These are phyloP conservation scores for Parastagonospora avenae DNA, from an alignment of 2,329 filamentous ascomycete genomes.

Conservation along the genomic window DNA sequence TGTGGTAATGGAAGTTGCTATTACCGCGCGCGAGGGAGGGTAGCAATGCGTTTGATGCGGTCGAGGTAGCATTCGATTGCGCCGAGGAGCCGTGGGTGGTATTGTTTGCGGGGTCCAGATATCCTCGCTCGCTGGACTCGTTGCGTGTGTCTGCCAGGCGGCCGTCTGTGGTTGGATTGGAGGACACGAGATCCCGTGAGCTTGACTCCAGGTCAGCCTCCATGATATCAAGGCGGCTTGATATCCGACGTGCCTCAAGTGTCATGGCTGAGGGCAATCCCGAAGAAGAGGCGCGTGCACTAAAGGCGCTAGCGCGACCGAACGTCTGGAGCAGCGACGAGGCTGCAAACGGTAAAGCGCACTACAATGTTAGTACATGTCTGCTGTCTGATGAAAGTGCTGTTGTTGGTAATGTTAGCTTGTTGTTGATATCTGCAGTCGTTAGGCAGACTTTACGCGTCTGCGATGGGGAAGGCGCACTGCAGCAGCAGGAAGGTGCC, in stretches of 20 bases:
- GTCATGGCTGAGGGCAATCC: conserved; percentile 1
- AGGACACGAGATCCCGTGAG: conserved; percentile 24
- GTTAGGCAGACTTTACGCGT: background rate
- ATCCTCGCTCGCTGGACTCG: background rate
- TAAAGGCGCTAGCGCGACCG: background rate
- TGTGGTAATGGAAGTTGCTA: conserved; percentile 27
- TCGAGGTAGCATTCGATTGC: conserved; percentile 21
- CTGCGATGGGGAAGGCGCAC: background rate
- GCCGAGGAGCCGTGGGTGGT: conserved; percentile 16
- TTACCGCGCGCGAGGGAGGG: conserved; percentile 17
- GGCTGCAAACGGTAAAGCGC: background rate
- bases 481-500: background rate
- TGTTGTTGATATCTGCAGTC: background rate
- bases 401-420: background rate
- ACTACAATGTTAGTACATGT: background rate
- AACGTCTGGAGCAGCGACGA: background rate
- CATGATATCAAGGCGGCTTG: conserved; percentile 40
- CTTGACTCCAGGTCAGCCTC: conserved; percentile 31
- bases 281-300: background rate
- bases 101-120: conserved; percentile 3
- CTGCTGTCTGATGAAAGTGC: background rate
- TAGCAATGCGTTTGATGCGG: conserved; percentile 31
- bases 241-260: conserved; percentile 26
- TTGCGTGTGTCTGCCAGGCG: conserved; percentile 18
- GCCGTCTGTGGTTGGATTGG: conserved; percentile 18